Base-by-base conservation (phyloP, 768 basidiomycete species). In the Suillus lakei region DNA sequence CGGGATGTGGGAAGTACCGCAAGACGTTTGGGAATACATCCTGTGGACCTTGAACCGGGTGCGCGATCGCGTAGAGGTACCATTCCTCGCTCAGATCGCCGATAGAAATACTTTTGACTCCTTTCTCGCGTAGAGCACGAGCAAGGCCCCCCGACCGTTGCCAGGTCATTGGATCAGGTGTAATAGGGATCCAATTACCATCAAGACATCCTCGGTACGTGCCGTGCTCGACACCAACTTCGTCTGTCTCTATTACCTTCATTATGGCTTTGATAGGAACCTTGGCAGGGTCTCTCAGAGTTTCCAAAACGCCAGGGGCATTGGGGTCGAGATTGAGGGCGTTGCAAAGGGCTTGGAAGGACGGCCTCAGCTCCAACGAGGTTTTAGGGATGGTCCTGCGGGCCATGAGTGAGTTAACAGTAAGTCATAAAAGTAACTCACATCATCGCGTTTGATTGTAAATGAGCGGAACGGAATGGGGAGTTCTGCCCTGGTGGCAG, bases 371-470 rank as follows among this genome's bases (percentile, higher is more conserved):
- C 67, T 91, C 86, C 6, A 76, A 67, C 0, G 85, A 84, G 0
- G 90, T 85, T 73, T 89, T 88, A 0, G 91, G 90, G 56, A 82
- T 82, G 6, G 80, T 80, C 39, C 87, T 86, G 72, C 50, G 61
- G 54, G n/a, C 21, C 28, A 41, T 43, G 13, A 9, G 38, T 70
- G 43, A 67, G 48, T 48, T 9, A 12, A 21, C 39, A 26, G 54
- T 8, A 36, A 15, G 7, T 16, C 18, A 23, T 59, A 44, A 46
- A 39, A 21, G 62, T 51, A 13, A 76, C 86, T 58, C 69, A 91
- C 86, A 90, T 71, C 8, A 94, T 88, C 1, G 89, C 88, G 68
- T 93, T 94, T 9, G 92, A 93, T 70, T 91, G 90, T 18, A 92
- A 74, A 10, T 85, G 68, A 4, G 89, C 91, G 23, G 88, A 87